Evolutionary conservation across 2,329 filamentous ascomycete genomes (phyloP).

Genomic region (Curvularia eragrostidis): DNA sequence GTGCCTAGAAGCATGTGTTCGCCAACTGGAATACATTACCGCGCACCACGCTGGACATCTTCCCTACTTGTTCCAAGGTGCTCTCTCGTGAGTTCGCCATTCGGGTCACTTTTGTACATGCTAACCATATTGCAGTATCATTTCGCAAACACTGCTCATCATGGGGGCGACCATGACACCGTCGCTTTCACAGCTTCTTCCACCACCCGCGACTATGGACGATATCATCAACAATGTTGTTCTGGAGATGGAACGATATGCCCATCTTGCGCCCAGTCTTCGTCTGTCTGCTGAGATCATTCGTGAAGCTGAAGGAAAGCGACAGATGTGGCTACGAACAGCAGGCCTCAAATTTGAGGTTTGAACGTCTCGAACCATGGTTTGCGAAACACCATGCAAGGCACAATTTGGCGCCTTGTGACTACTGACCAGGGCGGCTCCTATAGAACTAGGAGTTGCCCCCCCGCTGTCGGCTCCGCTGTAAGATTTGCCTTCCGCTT

Average conservation of each 20-base stretch:
- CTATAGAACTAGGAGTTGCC: not conserved
- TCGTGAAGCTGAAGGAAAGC: constrained; percentile 74
- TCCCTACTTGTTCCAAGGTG: constrained; percentile 85
- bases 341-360: constrained; percentile 49
- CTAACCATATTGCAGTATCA: constrained; percentile 64
- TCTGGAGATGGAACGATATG: constrained; percentile 75
- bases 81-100: constrained; percentile 60
- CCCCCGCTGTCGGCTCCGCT: not conserved
- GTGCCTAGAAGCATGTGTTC: constrained; percentile 79
- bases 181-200: constrained; percentile 71
- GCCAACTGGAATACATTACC: constrained; percentile 78
- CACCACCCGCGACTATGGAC: constrained; percentile 65
- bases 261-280: constrained; percentile 77
- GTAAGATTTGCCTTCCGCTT: constrained; percentile 8
- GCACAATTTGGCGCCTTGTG: not conserved
- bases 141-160: constrained; percentile 79
- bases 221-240: constrained; percentile 80
- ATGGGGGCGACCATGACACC: constrained; percentile 87
- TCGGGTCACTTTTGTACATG: not conserved
- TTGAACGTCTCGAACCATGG: constrained; percentile 28
- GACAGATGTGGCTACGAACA: constrained; percentile 64
- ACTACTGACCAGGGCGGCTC: not conserved
- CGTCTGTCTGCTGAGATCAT: constrained; percentile 80
- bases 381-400: not conserved
- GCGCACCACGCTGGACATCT: constrained; percentile 84